Percentiles rank a stretch among this genome's conserved stretches.
phyloP scores from a whole-genome alignment of 2,329 filamentous ascomycete genomes.

The Monilinia polystroma region DNA sequence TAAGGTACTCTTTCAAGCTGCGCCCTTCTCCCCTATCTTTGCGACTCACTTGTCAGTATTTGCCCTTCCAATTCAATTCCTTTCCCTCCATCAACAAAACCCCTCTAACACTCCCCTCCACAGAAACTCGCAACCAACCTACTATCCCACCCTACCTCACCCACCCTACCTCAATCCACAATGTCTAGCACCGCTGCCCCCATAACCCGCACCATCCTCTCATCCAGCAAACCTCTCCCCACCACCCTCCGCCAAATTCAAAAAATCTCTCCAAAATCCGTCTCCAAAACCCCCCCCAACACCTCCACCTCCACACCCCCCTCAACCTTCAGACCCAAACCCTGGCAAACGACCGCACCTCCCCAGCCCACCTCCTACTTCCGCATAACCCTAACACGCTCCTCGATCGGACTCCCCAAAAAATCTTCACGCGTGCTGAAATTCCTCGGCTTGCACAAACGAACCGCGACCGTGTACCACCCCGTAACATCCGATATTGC shows the following conservation, averaged over 20 bases:
- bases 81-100: background rate
- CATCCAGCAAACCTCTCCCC: background rate
- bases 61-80: background rate
- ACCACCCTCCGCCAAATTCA: background rate
- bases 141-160: background rate
- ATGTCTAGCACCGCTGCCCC: slow-evolving; percentile 4
- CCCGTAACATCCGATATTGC: slow-evolving; percentile 65
- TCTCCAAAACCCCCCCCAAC: slow-evolving; percentile 7
- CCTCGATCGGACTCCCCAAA: slow-evolving; percentile 67
- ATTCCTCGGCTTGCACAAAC: slow-evolving; percentile 68
- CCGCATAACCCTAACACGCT: slow-evolving; percentile 70
- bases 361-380: slow-evolving; percentile 59
- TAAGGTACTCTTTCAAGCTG: background rate
- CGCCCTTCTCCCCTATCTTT: background rate
- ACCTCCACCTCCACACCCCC: background rate
- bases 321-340: background rate
- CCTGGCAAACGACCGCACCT: background rate
- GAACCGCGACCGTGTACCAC: slow-evolving; percentile 72
- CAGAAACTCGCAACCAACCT: background rate
- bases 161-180: background rate
- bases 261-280: slow-evolving; percentile 2
- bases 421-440: slow-evolving; percentile 65
- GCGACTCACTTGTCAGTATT: background rate
- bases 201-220: slow-evolving; percentile 4
- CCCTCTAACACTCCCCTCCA: slow-evolving; percentile 5